Evolutionary conservation across 2,329 filamentous ascomycete species (phyloP).

Genomic region (Alternaria arbusti): DNA sequence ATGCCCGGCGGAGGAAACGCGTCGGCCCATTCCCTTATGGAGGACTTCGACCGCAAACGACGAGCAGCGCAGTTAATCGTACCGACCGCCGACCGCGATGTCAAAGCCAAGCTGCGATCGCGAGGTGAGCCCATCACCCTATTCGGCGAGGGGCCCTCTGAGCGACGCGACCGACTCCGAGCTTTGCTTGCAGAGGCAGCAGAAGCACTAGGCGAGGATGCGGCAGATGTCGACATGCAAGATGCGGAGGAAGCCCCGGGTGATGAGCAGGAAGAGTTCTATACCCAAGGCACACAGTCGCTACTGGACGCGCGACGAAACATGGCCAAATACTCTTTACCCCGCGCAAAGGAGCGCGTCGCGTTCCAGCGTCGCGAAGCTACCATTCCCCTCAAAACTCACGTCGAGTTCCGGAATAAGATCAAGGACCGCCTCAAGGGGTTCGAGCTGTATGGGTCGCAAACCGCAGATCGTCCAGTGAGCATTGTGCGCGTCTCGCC

Average conservation of each 20-base stretch:
- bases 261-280: conserved; percentile 78
- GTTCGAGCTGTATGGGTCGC: conserved; percentile 92
- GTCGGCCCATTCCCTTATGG: conserved; percentile 82
- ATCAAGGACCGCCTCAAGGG: conserved; percentile 82
- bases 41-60: conserved; percentile 89
- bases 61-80: conserved; percentile 88
- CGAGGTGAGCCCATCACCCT: conserved; percentile 93
- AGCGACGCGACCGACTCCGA: conserved; percentile 84
- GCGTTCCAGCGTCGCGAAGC: conserved; percentile 81
- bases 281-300: conserved; percentile 79
- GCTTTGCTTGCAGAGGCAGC: conserved; percentile 77
- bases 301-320: conserved; percentile 77
- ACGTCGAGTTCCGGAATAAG: conserved; percentile 89
- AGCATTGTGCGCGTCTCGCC: conserved; percentile 93
- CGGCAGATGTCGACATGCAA: conserved; percentile 57
- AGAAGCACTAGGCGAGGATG: conserved; percentile 65
- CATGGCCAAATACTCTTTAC: conserved; percentile 84
- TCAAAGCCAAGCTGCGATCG: conserved; percentile 72
- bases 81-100: conserved; percentile 89
- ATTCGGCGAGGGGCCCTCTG: conserved; percentile 87
- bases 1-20: conserved; percentile 77
- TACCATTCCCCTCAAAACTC: conserved; percentile 82
- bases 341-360: conserved; percentile 77
- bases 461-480: conserved; percentile 88
- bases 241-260: conserved; percentile 64